Evolutionary conservation across 805 yeast genomes (phyloP).

Genomic region (Nakazawaea wyomingensis): DNA sequence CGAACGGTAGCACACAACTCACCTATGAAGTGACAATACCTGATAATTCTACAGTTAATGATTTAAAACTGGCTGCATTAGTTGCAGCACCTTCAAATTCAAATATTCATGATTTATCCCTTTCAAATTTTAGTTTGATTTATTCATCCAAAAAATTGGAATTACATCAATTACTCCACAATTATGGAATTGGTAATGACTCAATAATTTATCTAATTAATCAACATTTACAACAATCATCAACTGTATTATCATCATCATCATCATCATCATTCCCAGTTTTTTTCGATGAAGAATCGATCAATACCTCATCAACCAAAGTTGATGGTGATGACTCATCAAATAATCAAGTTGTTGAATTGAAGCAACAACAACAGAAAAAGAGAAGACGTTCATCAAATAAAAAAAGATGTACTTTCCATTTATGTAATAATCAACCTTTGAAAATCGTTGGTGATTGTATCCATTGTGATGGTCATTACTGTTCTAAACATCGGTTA

Average conservation of each 20-base stretch:
- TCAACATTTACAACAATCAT: not conserved
- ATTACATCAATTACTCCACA: constrained; percentile 18
- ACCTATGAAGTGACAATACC: constrained; percentile 44
- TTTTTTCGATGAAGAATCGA: no score
- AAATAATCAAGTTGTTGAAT: no score
- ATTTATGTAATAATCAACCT: constrained; percentile 59
- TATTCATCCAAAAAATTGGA: constrained; percentile 29
- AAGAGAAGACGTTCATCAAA: constrained; percentile 31
- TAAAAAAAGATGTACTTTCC: constrained; percentile 46
- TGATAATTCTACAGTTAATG: constrained; percentile 46
- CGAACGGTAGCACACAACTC: constrained; percentile 29
- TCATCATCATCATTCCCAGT: no score
- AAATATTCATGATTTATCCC: constrained; percentile 5
- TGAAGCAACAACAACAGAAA: constrained; percentile 16
- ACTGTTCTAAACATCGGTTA: constrained; percentile 81
- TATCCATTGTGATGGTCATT: constrained; percentile 76
- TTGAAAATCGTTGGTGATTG: constrained; percentile 76
- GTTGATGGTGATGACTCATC: no score
- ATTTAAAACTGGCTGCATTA: constrained; percentile 40
- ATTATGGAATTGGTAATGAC: constrained; percentile 24
- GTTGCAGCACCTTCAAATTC: constrained; percentile 29
- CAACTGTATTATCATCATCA: constrained; percentile 9
- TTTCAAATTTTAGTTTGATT: constrained; percentile 23
- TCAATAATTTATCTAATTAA: constrained; percentile 27
- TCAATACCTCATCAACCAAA: no score